Conservation (phyloP, 2,329 filamentous ascomycete species). For the Microcera coccophila region DNA sequence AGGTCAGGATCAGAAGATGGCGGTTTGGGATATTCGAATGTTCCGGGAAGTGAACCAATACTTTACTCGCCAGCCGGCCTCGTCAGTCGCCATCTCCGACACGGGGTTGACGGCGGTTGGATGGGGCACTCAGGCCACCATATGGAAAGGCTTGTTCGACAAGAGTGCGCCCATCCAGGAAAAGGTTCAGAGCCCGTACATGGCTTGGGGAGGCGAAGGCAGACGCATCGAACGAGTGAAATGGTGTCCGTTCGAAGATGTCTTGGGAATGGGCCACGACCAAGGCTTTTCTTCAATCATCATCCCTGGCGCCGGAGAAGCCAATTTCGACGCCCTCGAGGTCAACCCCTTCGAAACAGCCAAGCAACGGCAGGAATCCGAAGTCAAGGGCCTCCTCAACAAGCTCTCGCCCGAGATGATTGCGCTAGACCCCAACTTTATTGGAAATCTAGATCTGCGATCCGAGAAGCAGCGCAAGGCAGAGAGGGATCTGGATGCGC, state of each 20-base stretch:
- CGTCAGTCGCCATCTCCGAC: conserved; percentile 84
- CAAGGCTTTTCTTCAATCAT: conserved; percentile 86
- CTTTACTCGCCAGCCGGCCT: conserved; percentile 75
- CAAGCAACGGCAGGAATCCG: conserved; percentile 87
- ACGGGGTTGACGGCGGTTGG: conserved; percentile 82
- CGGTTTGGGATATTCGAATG: conserved; percentile 94
- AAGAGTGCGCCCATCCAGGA: conserved; percentile 66
- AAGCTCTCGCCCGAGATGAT: conserved; percentile 98
- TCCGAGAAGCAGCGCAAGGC: conserved; percentile 72
- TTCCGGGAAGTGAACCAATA: conserved; percentile 91
- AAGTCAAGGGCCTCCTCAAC: conserved; percentile 86
- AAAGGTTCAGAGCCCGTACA: conserved; percentile 84
- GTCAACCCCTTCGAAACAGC: conserved; percentile 90
- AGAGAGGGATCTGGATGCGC: conserved; percentile 75
- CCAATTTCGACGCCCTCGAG: conserved; percentile 93
- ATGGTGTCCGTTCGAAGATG: conserved; percentile 95
- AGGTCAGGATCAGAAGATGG: conserved; percentile 85
- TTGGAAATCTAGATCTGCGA: conserved; percentile 81
- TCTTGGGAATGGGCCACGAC: conserved; percentile 80
- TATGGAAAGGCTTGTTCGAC: conserved; percentile 88
- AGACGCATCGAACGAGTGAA: conserved; percentile 72
- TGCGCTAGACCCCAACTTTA: conserved; percentile 83
- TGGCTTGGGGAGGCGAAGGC: conserved; percentile 87
- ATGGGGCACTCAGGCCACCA: conserved; percentile 82
- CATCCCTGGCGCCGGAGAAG: conserved; percentile 90